A percentile compares a stretch with the other conserved stretches of the same genome.
Evolutionary conservation across 148 eudicot genomes (phyloP).

Genomic region (Amaranthus hypochondriacus): DNA sequence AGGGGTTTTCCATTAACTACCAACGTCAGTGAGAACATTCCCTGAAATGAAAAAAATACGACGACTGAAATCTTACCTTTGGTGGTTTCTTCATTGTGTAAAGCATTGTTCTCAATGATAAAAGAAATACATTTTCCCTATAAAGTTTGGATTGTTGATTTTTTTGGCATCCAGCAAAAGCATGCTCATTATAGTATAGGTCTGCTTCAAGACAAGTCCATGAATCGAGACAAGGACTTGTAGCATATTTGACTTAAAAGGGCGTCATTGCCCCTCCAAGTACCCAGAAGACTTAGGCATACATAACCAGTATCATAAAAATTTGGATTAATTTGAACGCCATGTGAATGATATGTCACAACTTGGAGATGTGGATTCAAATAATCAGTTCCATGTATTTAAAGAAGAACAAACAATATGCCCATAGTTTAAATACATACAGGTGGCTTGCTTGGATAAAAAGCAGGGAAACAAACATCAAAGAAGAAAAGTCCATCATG

Average conservation of each 20-base stretch:
- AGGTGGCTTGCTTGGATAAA: constrained; percentile 69
- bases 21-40: neutral
- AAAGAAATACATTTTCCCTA: constrained; percentile 50
- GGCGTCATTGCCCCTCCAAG: constrained; percentile 80
- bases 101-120: constrained; percentile 69
- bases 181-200: constrained; percentile 77
- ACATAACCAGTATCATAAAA: constrained; percentile 70
- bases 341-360: constrained; percentile 70
- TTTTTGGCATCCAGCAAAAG: constrained; percentile 35
- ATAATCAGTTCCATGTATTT: constrained; percentile 10
- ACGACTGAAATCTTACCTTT: constrained; percentile 38
- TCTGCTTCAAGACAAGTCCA: constrained; percentile 74
- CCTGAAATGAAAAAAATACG: neutral
- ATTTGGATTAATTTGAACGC: constrained; percentile 77
- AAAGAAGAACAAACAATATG: constrained; percentile 4
- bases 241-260: constrained; percentile 60
- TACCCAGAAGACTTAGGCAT: constrained; percentile 81
- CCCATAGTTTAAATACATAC: constrained; percentile 36
- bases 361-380: constrained; percentile 30
- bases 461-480: constrained; percentile 53
- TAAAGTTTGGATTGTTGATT: constrained; percentile 33
- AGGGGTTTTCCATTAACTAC: neutral
- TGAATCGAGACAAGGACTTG: constrained; percentile 86
- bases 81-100: constrained; percentile 65
- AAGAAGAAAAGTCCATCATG: constrained; percentile 93